Percentiles rank a stretch among this genome's conserved stretches.
Conservation (phyloP, 2,329 filamentous ascomycete genomes). For the Pseudogymnoascus sp. region DNA sequence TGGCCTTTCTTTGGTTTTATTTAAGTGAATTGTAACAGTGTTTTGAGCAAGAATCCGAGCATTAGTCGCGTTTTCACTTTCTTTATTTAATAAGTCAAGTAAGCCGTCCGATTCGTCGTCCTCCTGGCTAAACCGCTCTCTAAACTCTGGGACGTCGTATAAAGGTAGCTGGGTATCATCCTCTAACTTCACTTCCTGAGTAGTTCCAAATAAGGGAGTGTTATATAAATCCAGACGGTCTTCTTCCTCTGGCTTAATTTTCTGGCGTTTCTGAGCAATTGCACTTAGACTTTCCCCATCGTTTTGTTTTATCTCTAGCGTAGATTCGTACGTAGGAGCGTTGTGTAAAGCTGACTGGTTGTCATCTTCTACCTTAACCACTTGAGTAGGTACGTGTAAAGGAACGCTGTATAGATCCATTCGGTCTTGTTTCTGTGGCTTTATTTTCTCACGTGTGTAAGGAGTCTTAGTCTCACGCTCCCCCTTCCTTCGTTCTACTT, state of each 20-base stretch:
- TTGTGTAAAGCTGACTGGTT: not conserved
- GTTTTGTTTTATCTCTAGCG: not conserved
- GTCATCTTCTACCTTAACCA: not conserved
- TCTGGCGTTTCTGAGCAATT: not conserved
- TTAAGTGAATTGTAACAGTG: slow-evolving; percentile 13
- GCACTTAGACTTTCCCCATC: not conserved
- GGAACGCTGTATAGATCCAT: not conserved
- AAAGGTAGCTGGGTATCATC: not conserved
- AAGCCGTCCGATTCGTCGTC: not conserved
- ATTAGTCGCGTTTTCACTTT: slow-evolving; percentile 13
- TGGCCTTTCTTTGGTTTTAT: slow-evolving; percentile 11
- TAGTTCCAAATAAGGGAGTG: not conserved
- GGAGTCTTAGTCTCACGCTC: not conserved
- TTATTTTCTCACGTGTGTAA: not conserved
- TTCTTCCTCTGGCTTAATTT: slow-evolving; percentile 8
- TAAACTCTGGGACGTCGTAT: not conserved
- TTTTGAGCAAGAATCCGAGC: slow-evolving; percentile 14
- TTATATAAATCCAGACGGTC: not conserved
- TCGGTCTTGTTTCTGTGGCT: not conserved
- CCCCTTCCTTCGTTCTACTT: not conserved
- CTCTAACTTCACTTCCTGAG: not conserved
- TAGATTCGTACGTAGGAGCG: not conserved
- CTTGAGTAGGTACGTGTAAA: not conserved
- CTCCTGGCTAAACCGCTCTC: not conserved
- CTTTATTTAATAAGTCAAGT: slow-evolving; percentile 6